Evolutionary conservation across 2,329 filamentous ascomycete genomes (phyloP), one percentile per base, ranked within the genome.

Genomic region (Alternaria infectoria): DNA sequence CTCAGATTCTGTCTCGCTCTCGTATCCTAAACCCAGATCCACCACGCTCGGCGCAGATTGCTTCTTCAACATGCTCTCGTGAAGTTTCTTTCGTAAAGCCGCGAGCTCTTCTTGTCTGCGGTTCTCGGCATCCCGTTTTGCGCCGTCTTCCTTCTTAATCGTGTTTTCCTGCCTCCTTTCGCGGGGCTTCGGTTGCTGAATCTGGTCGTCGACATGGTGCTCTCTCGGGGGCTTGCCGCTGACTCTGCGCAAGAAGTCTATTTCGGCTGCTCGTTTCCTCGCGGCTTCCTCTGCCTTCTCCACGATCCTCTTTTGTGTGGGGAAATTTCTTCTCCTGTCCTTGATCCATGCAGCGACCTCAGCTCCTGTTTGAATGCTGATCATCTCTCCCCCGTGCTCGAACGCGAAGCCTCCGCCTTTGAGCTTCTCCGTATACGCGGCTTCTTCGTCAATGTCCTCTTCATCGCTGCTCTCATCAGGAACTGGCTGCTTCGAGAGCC

Each of bases 311-410:
- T 88, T 88, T 77, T 88, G 88, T 3, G 94, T 97, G 2, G 95
- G 95, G 77, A 88, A 98, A 55, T 90, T 90, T 68, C 88, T 90
- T 75, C 86, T 91, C 62, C 95, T 89, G 78, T 97, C 93, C 54
- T 89, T 89, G 66, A 96, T 88, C 89, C 93, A 98, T 7, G 88
- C 87, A 23, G 88, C 86, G 59, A 97, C 85, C 74, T 97, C 93
- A 62, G 87, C 87, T 15, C 85, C 77, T 7, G 84, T 84, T 57
- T 84, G 83, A 23, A 90, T 76, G 0, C 82, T 85, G 4, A 86
- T 76, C 47, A 86, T 83, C 70, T 84, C 78, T n/a, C 86, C 86
- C 68, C 84, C 83, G 70, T 88, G 87, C 59, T 87, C 85, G 66
- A 90, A 85, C 32, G 83, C 81, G 30, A 86, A 89, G 83, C 86